Percentiles rank a stretch among this genome's conserved stretches.
Conservation (phyloP, 139 green algal species). For the Mesostigma viride region DNA sequence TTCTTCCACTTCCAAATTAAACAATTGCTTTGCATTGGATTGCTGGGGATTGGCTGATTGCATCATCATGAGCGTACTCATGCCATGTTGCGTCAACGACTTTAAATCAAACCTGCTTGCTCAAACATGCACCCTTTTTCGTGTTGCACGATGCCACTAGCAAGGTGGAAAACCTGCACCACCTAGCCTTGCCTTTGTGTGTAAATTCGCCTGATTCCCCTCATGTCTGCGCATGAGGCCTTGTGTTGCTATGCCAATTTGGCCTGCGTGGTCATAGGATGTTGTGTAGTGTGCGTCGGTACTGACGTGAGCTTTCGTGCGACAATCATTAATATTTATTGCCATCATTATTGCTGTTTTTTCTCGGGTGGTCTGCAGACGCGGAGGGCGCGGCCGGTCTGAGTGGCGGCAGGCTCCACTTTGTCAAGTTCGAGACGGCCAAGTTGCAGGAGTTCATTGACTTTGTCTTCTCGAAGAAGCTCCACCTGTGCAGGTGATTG, state of each 20-base stretch:
- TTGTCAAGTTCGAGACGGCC: slow-evolving; percentile 95
- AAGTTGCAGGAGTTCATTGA: slow-evolving; percentile 72
- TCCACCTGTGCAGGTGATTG: slow-evolving; percentile 54
- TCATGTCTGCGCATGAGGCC: too few relatives aligned
- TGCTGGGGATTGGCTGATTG: too few relatives aligned
- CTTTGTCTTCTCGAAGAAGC: slow-evolving; percentile 88
- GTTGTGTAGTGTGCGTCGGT: not conserved
- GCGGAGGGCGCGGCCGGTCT: not conserved
- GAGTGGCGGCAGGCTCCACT: slow-evolving; percentile 72
- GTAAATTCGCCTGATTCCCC: too few relatives aligned
- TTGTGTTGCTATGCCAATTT: not conserved
- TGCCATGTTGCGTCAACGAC: too few relatives aligned
- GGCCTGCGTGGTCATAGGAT: not conserved
- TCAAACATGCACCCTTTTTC: too few relatives aligned
- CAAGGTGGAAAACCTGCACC: too few relatives aligned
- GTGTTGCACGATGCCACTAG: too few relatives aligned
- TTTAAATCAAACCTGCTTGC: too few relatives aligned
- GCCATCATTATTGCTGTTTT: slow-evolving; percentile 3
- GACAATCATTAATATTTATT: not conserved
- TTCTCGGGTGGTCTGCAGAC: not conserved
- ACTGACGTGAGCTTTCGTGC: not conserved
- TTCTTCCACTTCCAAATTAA: too few relatives aligned
- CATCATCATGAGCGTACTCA: too few relatives aligned
- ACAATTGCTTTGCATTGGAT: too few relatives aligned
- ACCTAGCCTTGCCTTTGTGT: too few relatives aligned